phyloP scores from a whole-genome alignment of 129 eudicot species.

The Saussurea involucrata region DNA sequence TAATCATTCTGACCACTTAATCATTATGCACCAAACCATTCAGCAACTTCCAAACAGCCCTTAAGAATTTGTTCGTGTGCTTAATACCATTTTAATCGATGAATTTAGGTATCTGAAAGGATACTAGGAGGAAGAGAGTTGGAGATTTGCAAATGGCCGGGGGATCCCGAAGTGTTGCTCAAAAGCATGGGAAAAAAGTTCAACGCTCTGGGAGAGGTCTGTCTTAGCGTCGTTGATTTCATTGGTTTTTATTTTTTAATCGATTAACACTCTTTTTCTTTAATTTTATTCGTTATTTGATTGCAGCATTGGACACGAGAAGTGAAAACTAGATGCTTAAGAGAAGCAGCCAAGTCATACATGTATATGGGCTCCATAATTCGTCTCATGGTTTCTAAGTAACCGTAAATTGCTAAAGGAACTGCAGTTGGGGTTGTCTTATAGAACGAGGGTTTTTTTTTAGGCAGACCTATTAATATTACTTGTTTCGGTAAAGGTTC shows the following conservation, averaged over 20 bases:
- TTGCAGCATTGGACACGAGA: conserved; percentile 71
- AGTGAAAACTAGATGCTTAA: conserved; percentile 55
- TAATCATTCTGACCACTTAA: no score
- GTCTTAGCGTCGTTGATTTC: not conserved
- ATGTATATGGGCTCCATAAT: conserved; percentile 54
- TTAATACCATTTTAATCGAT: not conserved
- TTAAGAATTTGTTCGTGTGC: not conserved
- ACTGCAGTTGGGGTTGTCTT: not conserved
- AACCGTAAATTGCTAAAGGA: not conserved
- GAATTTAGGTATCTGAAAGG: conserved; percentile 46
- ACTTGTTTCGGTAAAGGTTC: not conserved
- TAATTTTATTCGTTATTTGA: conserved; percentile 2
- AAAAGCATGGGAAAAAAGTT: conserved; percentile 51
- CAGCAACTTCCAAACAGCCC: no score
- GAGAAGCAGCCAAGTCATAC: conserved; percentile 57
- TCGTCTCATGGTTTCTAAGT: conserved; percentile 43
- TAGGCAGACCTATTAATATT: not conserved
- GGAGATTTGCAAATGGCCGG: conserved; percentile 62
- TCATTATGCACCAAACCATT: no score
- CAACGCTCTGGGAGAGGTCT: conserved; percentile 63
- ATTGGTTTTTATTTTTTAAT: not conserved
- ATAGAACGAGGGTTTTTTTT: not conserved
- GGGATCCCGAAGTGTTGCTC: conserved; percentile 47
- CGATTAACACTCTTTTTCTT: not conserved
- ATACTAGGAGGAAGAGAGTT: conserved; percentile 45